Evolutionary conservation across 768 basidiomycete species (phyloP).

Genomic region (Myochromella boudieri): DNA sequence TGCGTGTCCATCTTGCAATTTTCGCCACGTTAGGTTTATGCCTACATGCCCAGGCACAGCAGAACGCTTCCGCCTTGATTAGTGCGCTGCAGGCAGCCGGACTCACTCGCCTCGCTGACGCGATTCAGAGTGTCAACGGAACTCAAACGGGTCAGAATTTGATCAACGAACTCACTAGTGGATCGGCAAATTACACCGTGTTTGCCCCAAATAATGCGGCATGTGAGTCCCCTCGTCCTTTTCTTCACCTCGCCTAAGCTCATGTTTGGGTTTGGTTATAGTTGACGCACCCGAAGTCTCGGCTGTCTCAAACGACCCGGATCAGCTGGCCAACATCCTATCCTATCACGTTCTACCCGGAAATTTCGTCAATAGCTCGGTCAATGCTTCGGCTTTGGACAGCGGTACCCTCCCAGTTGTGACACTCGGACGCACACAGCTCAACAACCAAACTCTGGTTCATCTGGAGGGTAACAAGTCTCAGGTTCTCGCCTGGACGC

Average conservation of each 20-base stretch:
- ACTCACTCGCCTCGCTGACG: slow-evolving; percentile 12
- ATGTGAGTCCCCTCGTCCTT: slow-evolving; percentile 12
- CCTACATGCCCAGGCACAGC: slow-evolving; percentile 13
- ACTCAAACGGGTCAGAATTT: slow-evolving; percentile 13
- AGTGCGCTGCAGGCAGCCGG: slow-evolving; percentile 11
- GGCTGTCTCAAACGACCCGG: slow-evolving; percentile 1
- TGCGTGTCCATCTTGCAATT: slow-evolving; percentile 4
- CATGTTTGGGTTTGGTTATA: not conserved
- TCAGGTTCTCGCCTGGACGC: slow-evolving; percentile 56
- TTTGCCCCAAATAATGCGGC: slow-evolving; percentile 23
- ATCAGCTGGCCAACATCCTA: slow-evolving; percentile 13
- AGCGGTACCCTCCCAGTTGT: slow-evolving; percentile 51
- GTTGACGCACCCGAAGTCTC: slow-evolving; percentile 13
- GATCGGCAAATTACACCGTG: slow-evolving; percentile 15
- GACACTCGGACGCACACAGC: slow-evolving; percentile 65
- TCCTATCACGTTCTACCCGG: slow-evolving; percentile 22
- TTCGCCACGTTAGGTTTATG: slow-evolving; percentile 4
- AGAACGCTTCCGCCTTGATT: slow-evolving; percentile 11
- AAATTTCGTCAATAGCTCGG: slow-evolving; percentile 14
- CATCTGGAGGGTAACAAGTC: slow-evolving; percentile 55
- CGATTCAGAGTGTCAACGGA: slow-evolving; percentile 3
- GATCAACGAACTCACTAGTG: slow-evolving; percentile 9
- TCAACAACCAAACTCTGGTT: slow-evolving; percentile 48
- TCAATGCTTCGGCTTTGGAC: slow-evolving; percentile 24
- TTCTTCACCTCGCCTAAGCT: not conserved